Base-by-base conservation (phyloP, 371 early-diverging fungal species). In the Globomyces sp. region DNA sequence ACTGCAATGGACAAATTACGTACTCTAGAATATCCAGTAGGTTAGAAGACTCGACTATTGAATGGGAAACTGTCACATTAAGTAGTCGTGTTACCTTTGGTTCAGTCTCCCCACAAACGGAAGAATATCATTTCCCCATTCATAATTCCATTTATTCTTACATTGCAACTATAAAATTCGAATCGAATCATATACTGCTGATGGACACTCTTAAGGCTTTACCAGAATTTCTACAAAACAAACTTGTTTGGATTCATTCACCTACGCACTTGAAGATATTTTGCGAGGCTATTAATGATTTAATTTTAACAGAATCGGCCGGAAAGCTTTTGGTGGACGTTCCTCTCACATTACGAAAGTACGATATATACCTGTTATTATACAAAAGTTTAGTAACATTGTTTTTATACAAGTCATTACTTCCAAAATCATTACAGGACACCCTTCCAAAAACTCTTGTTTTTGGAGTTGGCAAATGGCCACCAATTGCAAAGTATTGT, bases 391-490 rank as follows among this genome's bases (percentile, higher is more conserved):
- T 94, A 4, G 65, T 65, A 49, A 80, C 86, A 1, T 68, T 93
- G 39, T 78, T 96, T 36, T 84, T 89, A 41, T 94, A 92, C 77
- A 85, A 88, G 65, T 79, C 80, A n/a, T 70, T 87, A 47, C 88
- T 93, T 66, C 79, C 72, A 13, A 87, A 87, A 65, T 75, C 82
- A 37, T 80, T 88, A 37, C 82, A 89, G 57, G 91, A 94, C 58
- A 87, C 87, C 40, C 79, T 95, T 4, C 87, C 95, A 5, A 71
- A 78, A 37, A 84, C 90, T 1, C 92, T 95, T 67, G 86, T 88
- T 51, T 77, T 82, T 9, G 96, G 95, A 0, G 82, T 95, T 34
- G 80, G 87, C 36, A 55, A 55, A 39, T 90, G 92, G 70, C 86
- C 90, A 0, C 75, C 81, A 1, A 86, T 89, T 2, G 87, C 92